Evolutionary conservation across 768 basidiomycete genomes (phyloP).

Genomic region (Boletus rufocinnamomeus): DNA sequence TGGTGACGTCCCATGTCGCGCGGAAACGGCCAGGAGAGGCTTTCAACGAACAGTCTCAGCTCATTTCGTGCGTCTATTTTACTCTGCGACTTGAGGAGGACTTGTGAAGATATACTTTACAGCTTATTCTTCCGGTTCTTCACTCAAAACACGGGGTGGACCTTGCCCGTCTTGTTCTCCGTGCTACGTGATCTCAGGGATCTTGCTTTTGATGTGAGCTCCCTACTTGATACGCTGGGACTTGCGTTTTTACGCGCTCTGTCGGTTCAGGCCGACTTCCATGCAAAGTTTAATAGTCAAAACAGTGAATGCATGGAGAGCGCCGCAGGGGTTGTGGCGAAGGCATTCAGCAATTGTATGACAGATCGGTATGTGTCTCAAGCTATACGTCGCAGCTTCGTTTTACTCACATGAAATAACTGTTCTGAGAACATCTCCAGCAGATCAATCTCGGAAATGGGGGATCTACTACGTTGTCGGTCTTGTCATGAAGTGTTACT

Average conservation of each 20-base stretch:
- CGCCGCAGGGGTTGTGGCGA: slow-evolving; percentile 81
- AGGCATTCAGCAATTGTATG: slow-evolving; percentile 87
- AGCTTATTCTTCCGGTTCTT: slow-evolving; percentile 81
- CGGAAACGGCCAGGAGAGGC: slow-evolving; percentile 69
- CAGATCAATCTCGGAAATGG: slow-evolving; percentile 81
- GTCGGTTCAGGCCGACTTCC: slow-evolving; percentile 55
- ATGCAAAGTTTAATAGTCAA: slow-evolving; percentile 57
- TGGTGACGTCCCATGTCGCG: slow-evolving; percentile 70
- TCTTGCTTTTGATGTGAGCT: slow-evolving; percentile 76
- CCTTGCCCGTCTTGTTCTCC: slow-evolving; percentile 78
- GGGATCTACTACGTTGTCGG: slow-evolving; percentile 92
- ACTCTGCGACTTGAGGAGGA: neutral
- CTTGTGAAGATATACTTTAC: neutral
- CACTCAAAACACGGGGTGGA: slow-evolving; percentile 83
- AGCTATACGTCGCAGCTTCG: neutral
- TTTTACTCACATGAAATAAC: slow-evolving; percentile 1
- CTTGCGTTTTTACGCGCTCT: neutral
- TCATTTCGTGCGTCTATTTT: slow-evolving; percentile 64
- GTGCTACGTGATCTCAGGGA: slow-evolving; percentile 81
- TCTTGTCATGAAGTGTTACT: slow-evolving; percentile 91
- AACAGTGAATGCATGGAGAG: slow-evolving; percentile 79
- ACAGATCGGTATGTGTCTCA: slow-evolving; percentile 63
- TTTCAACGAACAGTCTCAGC: slow-evolving; percentile 76
- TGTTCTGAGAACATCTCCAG: slow-evolving; percentile 57
- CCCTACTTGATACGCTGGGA: neutral